Conservation (phyloP, 305 asterid species). For the Withania somnifera region DNA sequence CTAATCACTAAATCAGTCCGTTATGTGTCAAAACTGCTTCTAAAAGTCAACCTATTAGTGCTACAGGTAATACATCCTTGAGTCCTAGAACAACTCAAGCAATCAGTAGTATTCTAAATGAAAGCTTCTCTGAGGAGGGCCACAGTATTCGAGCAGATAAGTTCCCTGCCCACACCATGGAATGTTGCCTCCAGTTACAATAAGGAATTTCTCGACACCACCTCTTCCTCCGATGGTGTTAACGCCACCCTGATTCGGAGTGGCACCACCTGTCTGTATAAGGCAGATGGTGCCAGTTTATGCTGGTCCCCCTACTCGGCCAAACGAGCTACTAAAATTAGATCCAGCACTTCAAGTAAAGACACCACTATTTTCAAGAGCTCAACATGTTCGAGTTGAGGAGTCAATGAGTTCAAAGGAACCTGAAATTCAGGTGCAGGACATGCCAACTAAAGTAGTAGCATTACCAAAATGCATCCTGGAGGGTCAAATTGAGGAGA, state of each 20-base stretch:
- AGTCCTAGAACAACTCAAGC: neutral
- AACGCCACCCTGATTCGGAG: neutral
- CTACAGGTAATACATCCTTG: neutral
- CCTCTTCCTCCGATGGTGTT: conserved; percentile 24
- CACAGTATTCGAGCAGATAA: conserved; percentile 20
- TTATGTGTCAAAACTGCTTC: conserved; percentile 20
- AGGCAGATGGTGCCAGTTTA: neutral
- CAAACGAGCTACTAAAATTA: neutral
- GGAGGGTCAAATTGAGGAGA: neutral
- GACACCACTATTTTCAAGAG: neutral
- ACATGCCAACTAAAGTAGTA: neutral
- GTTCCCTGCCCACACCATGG: conserved; percentile 39
- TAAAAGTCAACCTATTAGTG: conserved; percentile 19
- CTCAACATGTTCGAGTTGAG: neutral
- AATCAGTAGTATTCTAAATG: conserved; percentile 11
- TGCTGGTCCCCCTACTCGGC: neutral
- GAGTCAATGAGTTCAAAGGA: neutral
- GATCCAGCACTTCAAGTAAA: neutral
- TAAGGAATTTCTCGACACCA: conserved; percentile 56
- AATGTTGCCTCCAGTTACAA: conserved; percentile 50
- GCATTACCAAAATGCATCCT: neutral
- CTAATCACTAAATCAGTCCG: conserved; percentile 21
- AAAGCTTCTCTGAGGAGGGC: conserved; percentile 22
- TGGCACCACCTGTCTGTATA: neutral
- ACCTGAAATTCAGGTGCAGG: neutral